These are phyloP conservation scores for Exophiala aquamarina DNA, from an alignment of 2,329 filamentous ascomycete species.

Conservation along the genomic window DNA sequence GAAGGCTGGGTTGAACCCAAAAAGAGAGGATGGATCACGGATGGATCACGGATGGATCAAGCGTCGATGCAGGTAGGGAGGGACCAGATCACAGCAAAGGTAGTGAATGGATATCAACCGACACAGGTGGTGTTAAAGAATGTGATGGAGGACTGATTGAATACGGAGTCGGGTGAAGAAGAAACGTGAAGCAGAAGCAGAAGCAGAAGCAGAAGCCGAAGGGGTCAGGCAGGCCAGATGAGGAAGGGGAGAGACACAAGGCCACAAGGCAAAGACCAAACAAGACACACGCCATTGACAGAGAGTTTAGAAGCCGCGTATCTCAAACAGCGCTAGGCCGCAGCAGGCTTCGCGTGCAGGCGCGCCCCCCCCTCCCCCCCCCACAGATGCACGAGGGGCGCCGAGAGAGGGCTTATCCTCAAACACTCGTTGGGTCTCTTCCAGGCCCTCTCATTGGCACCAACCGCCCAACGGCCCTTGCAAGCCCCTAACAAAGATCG, in stretches of 20 bases:
- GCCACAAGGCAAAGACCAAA: no score
- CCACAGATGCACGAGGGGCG: background rate
- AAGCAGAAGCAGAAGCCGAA: background rate
- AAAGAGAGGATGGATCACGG: no score
- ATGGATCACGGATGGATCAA: slow-evolving; percentile 10
- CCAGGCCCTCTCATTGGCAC: background rate
- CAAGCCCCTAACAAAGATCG: background rate
- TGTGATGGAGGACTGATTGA: slow-evolving; percentile 9
- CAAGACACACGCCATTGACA: background rate
- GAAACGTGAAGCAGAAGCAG: slow-evolving; percentile 10
- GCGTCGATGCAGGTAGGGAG: slow-evolving; percentile 16
- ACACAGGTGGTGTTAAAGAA: slow-evolving; percentile 17
- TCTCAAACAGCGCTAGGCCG: slow-evolving; percentile 15
- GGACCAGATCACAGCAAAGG: slow-evolving; percentile 8
- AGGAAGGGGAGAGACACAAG: no score
- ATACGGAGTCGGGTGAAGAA: slow-evolving; percentile 8
- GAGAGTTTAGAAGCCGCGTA: slow-evolving; percentile 7
- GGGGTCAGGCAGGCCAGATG: background rate
- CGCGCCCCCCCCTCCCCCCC: background rate
- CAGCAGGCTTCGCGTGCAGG: background rate
- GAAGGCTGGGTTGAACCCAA: background rate
- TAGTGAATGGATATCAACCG: slow-evolving; percentile 15
- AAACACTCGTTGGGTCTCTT: background rate
- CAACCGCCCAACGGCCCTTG: background rate
- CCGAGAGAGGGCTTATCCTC: background rate